Evolutionary conservation across 441 rosid genomes (phyloP), one percentile per base, ranked within the genome.

Genomic region (Theobroma grandiflorum): DNA sequence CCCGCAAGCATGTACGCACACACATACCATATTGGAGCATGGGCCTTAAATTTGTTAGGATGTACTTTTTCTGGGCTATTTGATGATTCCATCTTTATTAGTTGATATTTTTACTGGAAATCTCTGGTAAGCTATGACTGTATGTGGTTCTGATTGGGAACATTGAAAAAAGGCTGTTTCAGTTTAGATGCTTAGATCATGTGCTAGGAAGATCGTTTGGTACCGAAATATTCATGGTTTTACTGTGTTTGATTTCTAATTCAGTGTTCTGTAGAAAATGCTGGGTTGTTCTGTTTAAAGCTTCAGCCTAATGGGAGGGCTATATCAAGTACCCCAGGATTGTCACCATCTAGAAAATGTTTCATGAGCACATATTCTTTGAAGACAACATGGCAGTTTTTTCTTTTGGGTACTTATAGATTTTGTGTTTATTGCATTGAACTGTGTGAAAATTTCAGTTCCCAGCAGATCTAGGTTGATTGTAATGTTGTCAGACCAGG

Each of bases 331-430:
- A 20, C 3, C 33, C 37, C 53, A 38, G 15, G 47, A 65, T 57
- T 38, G 37, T 57, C 35, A 22, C 66, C 49, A n/a, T 57, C 20
- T 37, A 52, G 59, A 50, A 73, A 73, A 18, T 73, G 65, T 74
- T 57, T 58, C 14, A 57, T 15, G 37, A 22, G 65, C 33, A 20
- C 33, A 57, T 11, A 14, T 11, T 22, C 47, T 58, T 58, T 53
- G 52, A 57, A 12, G 55, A 58, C 77, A 74, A 57, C 66, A 40
- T 74, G 66, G 35, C 20, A 74, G 65, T 52, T 4, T 42, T 4
- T 61, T 45, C 40, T 75, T 6, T 61, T 11, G 33, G 26, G 59
- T 62, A 35, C 59, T 20, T 75, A 47, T 47, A 26, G 8, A 15
- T 22, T 8, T 58, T 74, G 58, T 75, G 57, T 62, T 40, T 59